Evolutionary conservation across 208 protist species (phyloP).

Genomic region (Strigomonas culicis): DNA sequence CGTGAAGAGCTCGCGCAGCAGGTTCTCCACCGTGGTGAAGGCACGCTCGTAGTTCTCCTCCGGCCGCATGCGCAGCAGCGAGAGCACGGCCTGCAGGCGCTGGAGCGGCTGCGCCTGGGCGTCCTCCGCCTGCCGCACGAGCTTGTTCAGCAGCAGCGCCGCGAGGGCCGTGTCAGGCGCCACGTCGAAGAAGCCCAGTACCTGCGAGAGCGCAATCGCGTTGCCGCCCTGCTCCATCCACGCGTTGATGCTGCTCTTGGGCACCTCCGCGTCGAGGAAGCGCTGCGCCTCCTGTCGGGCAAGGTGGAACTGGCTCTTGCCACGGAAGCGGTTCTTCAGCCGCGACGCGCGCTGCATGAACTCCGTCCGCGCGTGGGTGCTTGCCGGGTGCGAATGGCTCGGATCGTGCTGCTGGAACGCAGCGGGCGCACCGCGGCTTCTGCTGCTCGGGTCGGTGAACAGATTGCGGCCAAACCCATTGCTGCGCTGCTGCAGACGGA

Average conservation of each 20-base stretch:
- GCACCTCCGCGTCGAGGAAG: slow-evolving; percentile 81
- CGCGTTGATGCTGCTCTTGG: slow-evolving; percentile 36
- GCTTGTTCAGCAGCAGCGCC: slow-evolving; percentile 56
- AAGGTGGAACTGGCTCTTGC: slow-evolving; percentile 56
- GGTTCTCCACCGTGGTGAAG: slow-evolving; percentile 45
- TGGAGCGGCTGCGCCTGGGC: slow-evolving; percentile 1
- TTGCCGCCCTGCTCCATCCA: slow-evolving; percentile 78
- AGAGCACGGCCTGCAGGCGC: slow-evolving; percentile 37
- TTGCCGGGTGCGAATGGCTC: too few species aligned
- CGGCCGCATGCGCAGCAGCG: slow-evolving; percentile 29
- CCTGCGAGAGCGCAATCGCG: slow-evolving; percentile 65
- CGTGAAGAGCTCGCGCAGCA: slow-evolving; percentile 26
- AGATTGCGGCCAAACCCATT: too few species aligned
- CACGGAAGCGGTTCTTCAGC: slow-evolving; percentile 63
- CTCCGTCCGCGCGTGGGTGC: slow-evolving; percentile 16
- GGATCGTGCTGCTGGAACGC: too few species aligned
- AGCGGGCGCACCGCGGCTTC: too few species aligned
- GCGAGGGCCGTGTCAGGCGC: slow-evolving; percentile 55
- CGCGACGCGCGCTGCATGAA: slow-evolving; percentile 44
- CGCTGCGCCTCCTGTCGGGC: slow-evolving; percentile 63
- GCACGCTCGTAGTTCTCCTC: slow-evolving; percentile 78
- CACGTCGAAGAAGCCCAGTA: slow-evolving; percentile 76
- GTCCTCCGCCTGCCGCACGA: slow-evolving; percentile 60
- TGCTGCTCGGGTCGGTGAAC: too few species aligned
- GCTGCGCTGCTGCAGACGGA: too few species aligned